Evolutionary conservation across 495 filamentous ascomycete species (phyloP), one percentile per base, ranked within the genome.

Genomic region (Talaromyces stipitatus): DNA sequence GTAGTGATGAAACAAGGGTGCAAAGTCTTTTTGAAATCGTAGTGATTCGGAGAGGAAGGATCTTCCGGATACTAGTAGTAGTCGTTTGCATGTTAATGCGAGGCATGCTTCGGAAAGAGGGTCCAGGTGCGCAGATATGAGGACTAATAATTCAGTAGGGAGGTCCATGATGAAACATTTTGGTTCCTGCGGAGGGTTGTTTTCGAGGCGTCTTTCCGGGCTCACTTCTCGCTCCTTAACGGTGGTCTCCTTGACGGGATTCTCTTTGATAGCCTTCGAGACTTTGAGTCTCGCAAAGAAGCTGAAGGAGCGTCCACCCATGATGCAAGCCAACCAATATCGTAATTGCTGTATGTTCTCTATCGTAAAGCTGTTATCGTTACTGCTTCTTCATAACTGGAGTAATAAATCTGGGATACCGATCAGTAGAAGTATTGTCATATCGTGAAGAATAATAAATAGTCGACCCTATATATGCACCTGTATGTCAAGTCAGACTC

Each of bases 1-100:
- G 45, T 78, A 76, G 50, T 78, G 75, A 52, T 75, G 71, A 50
- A 78, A 75, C 12, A 78, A 59, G 3, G 71, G 73, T 12, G 75
- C 72, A 58, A 78, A 78, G 38, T 78, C 75, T 33, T 72, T 71
- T 62, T 52, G 61, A 58, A 78, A 78, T 24, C 64, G 71, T 27
- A 78, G 65, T 12, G 67, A 66, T 60, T 75, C 68, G 0, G 71
- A 69, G 9, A 58, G 52, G 30, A 78, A 52, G 24, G 71, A 70
- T 26, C 63, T 56, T 4, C 68, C 67, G 14, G 68, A 73, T 23
- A 78, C 74, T 2, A 65, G 60, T 50, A 69, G 69, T 50, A 78
- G 63, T 56, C 73, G 71, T 58, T 72, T 74, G 63, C 73, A 76
- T 12, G 73, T 75, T 48, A 78, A 60, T 24, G 75, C 73, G 46